Evolutionary conservation across 129 eudicot genomes (phyloP), one percentile per base, ranked within the genome.

Genomic region (Smallanthus sonchifolius): DNA sequence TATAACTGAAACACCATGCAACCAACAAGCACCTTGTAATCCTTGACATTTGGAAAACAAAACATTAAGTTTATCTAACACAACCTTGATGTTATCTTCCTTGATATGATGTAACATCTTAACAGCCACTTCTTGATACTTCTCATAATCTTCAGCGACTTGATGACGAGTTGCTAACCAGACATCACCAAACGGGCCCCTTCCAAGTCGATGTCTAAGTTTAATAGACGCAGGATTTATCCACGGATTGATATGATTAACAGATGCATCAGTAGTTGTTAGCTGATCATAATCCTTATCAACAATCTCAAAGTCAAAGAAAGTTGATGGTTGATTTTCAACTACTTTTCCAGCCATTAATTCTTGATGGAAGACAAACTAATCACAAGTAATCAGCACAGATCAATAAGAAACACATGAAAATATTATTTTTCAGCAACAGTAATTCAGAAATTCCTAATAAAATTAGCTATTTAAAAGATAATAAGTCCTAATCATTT

Each of bases 131-230:
- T 86, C 97, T 78, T 86, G 97, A 74, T 83, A 79, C 82, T 88
- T 87, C 51, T 90, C 93, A 76, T 86, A 77, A 73, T 88, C 97
- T 69, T 81, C 83, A 63, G 89, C 63, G n/a, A 84, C 67, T 45
- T 76, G 85, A 73, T 88, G 97, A 75, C 77, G 96, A 9, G 96
- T 94, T 2, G 97, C 98, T 71, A 94, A 81, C 98, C 98, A 94
- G 66, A 94, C 87, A 82, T 94, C 98, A 64, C 98, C 98, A 78
- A 90, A 90, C 2, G 83, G 85, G 43, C 98, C 98, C 80, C 92
- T 90, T 68, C 98, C 96, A 65, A 94, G 78, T 62, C 97, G 85
- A 78, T 90, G 97, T 70, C 96, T 84, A 63, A 94, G 95, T 81
- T 83, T 88, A 62, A 94, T 73, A 13, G 88, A 80, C 4, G 85